Evolutionary conservation across 2,329 filamentous ascomycete species (phyloP), one percentile per base, ranked within the genome.

Genomic region (Aspergillus glaucus): DNA sequence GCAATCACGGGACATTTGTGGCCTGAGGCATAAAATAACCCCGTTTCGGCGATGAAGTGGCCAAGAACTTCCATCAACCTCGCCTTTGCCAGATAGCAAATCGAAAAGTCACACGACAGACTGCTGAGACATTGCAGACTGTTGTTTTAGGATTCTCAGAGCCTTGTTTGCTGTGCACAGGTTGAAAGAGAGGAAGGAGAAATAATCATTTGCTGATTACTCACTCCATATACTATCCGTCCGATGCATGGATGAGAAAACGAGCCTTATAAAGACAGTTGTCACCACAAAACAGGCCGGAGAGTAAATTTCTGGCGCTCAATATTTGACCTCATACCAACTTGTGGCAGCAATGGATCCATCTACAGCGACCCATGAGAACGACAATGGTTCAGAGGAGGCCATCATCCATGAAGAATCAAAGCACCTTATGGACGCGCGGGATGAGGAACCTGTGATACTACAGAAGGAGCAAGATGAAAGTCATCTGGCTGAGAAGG

Each of bases 401-500:
- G 43, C 49, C 6, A 36, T 40, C 22, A 28, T 41, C 6, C 14
- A 47, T 14, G 40, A 46, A 14, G 46, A 52, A 36, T 45, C 50
- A n/a, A 46, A 53, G 6, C 12, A 34, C 7, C 47, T 52, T 3
- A 14, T 12, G 5, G 8, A 30, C 6, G 47, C 44, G 7, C 43
- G 39, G n/a, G 39, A 48, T 2, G n/a, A 49, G 42, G 43, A 43
- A 15, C 21, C 32, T 21, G 42, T 49, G 42, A 46, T 44, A 15
- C 19, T 26, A 1, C 37, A 50, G 3, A 36, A 43, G 28, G 46
- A 52, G 9, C 26, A 51, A 30, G 41, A 45, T n/a, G 45, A 48
- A 17, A 45, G 37, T 19, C 46, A 41, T 22, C 46, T 50, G 49
- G 40, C 50, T 7, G 56, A 60, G 45, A 71, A 69, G 75, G 80